phyloP scores from a whole-genome alignment of 257 asterid species.

The Salvia splendens region DNA sequence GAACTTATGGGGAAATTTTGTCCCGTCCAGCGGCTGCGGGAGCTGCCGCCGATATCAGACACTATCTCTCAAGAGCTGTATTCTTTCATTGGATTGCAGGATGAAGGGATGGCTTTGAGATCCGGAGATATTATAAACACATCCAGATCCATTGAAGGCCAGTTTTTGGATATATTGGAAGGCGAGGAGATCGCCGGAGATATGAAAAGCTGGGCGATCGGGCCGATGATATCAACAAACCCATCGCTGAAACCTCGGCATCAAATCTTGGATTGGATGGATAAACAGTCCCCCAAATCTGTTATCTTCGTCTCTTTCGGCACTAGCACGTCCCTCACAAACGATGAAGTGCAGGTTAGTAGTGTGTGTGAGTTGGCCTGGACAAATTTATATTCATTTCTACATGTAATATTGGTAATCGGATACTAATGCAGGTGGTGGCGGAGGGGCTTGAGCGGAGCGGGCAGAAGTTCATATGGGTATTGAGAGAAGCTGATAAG shows the following conservation, averaged over 20 bases:
- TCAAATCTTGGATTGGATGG: conserved; percentile 44
- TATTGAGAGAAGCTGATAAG: conserved; percentile 57
- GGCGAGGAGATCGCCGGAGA: conserved; percentile 18
- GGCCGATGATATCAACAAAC: conserved; percentile 41
- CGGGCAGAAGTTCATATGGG: conserved; percentile 54
- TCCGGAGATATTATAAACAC: conserved; percentile 44
- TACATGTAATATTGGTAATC: too few species aligned
- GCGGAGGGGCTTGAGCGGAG: conserved; percentile 54
- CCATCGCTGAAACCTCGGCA: not conserved
- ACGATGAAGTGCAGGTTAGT: conserved; percentile 35
- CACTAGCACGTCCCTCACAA: conserved; percentile 40
- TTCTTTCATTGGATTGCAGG: conserved; percentile 27
- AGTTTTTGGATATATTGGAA: conserved; percentile 34
- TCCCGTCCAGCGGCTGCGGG: conserved; percentile 14
- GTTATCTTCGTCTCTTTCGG: conserved; percentile 53
- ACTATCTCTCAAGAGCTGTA: conserved; percentile 22
- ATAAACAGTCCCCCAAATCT: conserved; percentile 40
- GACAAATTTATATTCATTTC: too few species aligned
- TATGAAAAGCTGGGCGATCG: conserved; percentile 43
- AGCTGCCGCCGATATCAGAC: conserved; percentile 21
- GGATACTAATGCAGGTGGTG: conserved; percentile 7
- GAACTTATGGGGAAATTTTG: conserved; percentile 28
- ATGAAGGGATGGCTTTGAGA: not conserved
- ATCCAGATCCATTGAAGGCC: conserved; percentile 40
- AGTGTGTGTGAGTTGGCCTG: not conserved